phyloP scores from a whole-genome alignment of 1,284 basidiomycete species.

The Xerocomus tenax region DNA sequence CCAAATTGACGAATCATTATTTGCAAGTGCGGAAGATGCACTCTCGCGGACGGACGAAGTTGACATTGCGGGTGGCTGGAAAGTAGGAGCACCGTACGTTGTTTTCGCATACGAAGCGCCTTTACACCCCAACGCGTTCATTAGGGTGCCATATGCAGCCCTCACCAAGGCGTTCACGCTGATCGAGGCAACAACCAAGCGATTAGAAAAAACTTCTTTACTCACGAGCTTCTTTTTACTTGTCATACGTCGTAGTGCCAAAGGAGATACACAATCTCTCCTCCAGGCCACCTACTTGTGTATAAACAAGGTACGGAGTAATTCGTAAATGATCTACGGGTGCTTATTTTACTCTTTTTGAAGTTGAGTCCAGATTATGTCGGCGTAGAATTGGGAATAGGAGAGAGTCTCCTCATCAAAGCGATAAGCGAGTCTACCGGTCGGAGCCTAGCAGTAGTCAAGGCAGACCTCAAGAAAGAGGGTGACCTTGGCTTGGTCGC shows the following conservation, averaged over 20 bases:
- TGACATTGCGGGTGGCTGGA: slow-evolving; percentile 80
- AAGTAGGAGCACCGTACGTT: slow-evolving; percentile 74
- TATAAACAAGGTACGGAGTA: slow-evolving; percentile 76
- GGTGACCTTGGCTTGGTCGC: slow-evolving; percentile 95
- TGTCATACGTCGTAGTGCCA: slow-evolving; percentile 77
- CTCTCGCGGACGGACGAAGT: slow-evolving; percentile 60
- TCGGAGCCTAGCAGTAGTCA: slow-evolving; percentile 73
- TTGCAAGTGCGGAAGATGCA: slow-evolving; percentile 60
- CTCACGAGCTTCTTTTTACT: slow-evolving; percentile 84
- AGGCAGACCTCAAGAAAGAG: slow-evolving; percentile 86
- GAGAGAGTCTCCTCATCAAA: slow-evolving; percentile 90
- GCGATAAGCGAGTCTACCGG: slow-evolving; percentile 95
- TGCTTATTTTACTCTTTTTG: slow-evolving; percentile 10
- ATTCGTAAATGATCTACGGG: background rate
- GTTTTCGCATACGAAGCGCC: background rate
- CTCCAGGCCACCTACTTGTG: slow-evolving; percentile 91
- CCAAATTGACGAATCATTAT: slow-evolving; percentile 1
- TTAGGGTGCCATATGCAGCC: slow-evolving; percentile 88
- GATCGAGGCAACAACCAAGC: slow-evolving; percentile 94
- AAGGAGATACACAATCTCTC: slow-evolving; percentile 62
- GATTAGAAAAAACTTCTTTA: slow-evolving; percentile 85
- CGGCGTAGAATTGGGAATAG: slow-evolving; percentile 93
- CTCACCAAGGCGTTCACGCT: slow-evolving; percentile 81
- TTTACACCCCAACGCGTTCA: slow-evolving; percentile 3
- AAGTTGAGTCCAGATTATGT: slow-evolving; percentile 93